These are phyloP conservation scores for Neopestalotiopsis rosae DNA, from an alignment of 2,329 filamentous ascomycete genomes.

Conservation along the genomic window DNA sequence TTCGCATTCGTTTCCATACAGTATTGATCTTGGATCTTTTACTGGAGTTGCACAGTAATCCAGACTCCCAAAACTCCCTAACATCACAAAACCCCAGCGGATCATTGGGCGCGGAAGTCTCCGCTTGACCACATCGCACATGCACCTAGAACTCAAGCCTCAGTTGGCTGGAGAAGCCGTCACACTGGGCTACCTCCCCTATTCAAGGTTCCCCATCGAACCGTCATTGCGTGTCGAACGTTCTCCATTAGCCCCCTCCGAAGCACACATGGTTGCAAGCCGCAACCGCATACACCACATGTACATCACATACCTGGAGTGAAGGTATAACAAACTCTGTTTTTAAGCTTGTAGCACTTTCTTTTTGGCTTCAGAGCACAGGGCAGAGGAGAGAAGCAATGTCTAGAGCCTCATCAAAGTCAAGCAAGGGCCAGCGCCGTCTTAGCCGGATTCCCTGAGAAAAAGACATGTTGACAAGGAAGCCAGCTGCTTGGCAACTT, in stretches of 20 bases:
- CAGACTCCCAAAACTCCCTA: not conserved
- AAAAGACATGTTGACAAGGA: not conserved
- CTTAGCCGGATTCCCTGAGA: not conserved
- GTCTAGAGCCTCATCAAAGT: not conserved
- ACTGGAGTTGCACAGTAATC: not conserved
- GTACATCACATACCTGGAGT: too few relatives aligned
- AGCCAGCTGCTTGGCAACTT: not conserved
- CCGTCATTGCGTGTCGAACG: not conserved
- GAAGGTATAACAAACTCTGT: too few relatives aligned
- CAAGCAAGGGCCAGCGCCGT: conserved; percentile 1
- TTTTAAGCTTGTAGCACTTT: not conserved
- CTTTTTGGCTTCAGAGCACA: not conserved
- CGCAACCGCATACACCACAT: too few relatives aligned
- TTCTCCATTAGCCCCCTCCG: not conserved
- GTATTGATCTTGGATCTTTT: not conserved
- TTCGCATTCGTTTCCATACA: not conserved
- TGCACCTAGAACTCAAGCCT: not conserved
- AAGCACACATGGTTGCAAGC: not conserved
- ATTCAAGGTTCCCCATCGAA: not conserved
- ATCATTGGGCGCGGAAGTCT: not conserved
- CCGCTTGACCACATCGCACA: not conserved
- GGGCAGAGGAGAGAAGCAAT: not conserved
- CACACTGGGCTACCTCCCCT: not conserved
- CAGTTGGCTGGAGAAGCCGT: not conserved
- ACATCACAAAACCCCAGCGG: not conserved